phyloP scores from a whole-genome alignment of 257 asterid species.

The Primulina eburnea region DNA sequence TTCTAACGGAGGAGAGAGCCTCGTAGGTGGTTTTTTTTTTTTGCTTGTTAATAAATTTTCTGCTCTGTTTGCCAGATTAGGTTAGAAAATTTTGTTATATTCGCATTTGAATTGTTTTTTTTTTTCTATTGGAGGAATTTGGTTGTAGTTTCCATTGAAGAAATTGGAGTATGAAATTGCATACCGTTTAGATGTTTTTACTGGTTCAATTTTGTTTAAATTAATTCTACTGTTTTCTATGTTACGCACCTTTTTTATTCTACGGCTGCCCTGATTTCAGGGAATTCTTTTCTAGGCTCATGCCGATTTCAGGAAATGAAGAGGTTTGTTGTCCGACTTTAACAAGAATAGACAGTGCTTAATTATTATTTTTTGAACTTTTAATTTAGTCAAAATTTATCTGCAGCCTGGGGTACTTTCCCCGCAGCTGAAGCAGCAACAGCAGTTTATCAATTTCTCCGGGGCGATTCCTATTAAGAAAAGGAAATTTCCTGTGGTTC shows the following conservation, averaged over 20 bases:
- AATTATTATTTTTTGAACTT: no score
- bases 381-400: constrained; percentile 11
- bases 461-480: constrained; percentile 78
- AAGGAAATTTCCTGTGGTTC: constrained; percentile 56
- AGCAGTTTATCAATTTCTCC: constrained; percentile 43
- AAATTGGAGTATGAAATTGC: neutral
- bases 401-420: constrained; percentile 51
- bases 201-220: neutral
- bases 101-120: neutral
- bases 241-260: neutral
- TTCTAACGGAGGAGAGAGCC: neutral
- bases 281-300: neutral
- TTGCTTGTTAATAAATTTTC: neutral
- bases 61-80: neutral
- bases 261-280: neutral
- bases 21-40: neutral
- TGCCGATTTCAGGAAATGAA: neutral
- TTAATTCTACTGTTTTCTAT: neutral
- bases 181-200: neutral
- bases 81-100: neutral
- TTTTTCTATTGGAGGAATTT: neutral
- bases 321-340: neutral
- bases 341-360: no score
- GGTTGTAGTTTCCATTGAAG: neutral
- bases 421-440: constrained; percentile 34